These are phyloP conservation scores for Comarum palustre DNA, from an alignment of 306 rosid species.

Conservation along the genomic window DNA sequence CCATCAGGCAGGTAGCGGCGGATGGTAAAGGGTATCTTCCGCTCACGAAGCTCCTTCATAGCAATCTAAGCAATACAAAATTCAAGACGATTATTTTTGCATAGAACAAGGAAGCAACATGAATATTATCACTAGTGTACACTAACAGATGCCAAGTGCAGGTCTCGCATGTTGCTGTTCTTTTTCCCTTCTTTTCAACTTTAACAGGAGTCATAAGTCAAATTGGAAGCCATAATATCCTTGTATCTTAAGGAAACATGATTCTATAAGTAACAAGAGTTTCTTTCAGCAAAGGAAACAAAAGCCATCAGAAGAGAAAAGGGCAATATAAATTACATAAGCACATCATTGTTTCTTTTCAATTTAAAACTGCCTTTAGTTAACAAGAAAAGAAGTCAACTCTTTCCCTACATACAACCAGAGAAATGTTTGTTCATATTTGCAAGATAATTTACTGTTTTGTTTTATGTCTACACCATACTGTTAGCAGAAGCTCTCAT, in stretches of 20 bases:
- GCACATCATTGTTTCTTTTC: neutral
- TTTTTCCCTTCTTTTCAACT: neutral
- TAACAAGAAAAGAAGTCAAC: neutral
- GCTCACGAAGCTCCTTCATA: constrained; percentile 92
- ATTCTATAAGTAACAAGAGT: neutral
- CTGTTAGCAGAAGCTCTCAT: neutral
- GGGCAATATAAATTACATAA: neutral
- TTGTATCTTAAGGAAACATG: neutral
- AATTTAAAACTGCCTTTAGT: neutral
- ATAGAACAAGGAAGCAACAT: neutral
- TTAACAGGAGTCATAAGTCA: neutral
- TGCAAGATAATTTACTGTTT: neutral
- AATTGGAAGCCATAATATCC: neutral
- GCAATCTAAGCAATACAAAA: constrained; percentile 53
- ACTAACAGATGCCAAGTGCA: neutral
- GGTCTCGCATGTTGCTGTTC: neutral
- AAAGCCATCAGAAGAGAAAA: neutral
- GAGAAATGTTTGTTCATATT: neutral
- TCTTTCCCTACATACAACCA: neutral
- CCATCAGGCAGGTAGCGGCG: constrained; percentile 98
- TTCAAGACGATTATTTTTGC: neutral
- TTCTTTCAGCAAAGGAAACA: neutral
- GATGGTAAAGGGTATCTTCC: constrained; percentile 91
- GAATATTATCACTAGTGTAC: neutral
- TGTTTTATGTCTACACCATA: neutral